Base-by-base conservation (phyloP, 2,329 filamentous ascomycete species). In the Stromatinia cepivora region DNA sequence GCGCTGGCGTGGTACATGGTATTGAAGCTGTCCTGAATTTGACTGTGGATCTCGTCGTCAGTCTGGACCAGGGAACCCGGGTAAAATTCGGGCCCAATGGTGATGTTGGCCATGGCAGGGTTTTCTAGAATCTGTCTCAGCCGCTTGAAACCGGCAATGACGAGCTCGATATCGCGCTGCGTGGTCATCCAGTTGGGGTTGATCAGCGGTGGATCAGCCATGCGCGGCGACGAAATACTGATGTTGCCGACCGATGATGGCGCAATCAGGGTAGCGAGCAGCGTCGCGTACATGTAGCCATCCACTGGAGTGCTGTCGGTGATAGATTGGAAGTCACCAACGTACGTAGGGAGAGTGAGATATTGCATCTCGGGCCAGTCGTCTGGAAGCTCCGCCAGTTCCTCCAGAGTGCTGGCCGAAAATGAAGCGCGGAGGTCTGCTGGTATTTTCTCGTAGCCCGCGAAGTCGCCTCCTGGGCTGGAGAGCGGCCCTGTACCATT, bases 1-100 rank as follows among this genome's bases (percentile, higher is more conserved):
- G 85, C 84, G 0, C 80, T 84, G 81, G 82, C 86, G 75, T 85
- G 86, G 82, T 81, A 87, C 48, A 71, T 61, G 1, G 54, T 54
- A 3, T n/a, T 59, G 15, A 80, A 7, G 79, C 78, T n/a, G 72
- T 70, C 15, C 74, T 74, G 8, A 75, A 68, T 36, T 68, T 70
- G 65, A 22, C 46, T 54, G n/a, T 66, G 36, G 54, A 74, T 69
- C 50, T 72, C 56, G 7, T 50, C 71, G 70, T 74, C 72, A 1
- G 68, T 69, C 36, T 31, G 15, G 7, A 71, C 65, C 10, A 20
- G 9, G 9, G 34, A 17, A n/a, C 58, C 42, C 10, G 36, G 36
- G 17, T 20, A 28, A 4, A 45, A 62, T 46, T 45, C 58, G 10
- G 34, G 22, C 13, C 58, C 58, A 10, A 62, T 46, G 17, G 34